These are phyloP conservation scores for Tulasnella sp. DNA, from an alignment of 768 basidiomycete genomes.

Conservation along the genomic window DNA sequence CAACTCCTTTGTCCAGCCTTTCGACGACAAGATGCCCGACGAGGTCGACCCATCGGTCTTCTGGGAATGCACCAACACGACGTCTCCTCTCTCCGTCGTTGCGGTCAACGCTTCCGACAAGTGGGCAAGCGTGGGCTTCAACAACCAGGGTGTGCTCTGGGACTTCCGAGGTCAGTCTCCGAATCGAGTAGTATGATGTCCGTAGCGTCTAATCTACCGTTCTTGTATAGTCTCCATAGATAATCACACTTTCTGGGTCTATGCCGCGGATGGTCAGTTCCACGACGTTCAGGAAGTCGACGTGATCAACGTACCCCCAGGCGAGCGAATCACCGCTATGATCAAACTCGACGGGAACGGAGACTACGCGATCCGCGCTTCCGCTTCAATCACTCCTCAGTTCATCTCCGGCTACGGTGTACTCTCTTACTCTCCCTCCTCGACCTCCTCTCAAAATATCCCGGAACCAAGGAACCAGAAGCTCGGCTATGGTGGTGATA, in stretches of 20 bases:
- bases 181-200: not conserved
- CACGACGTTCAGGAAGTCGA: not conserved
- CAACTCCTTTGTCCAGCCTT: not conserved
- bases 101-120: not conserved
- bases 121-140: not conserved
- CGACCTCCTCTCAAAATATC: not conserved
- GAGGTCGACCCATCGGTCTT: not conserved
- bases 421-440: not conserved
- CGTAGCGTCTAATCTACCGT: not conserved
- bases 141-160: not conserved
- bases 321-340: not conserved
- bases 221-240: not conserved
- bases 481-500: not conserved
- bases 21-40: not conserved
- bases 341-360: slow-evolving; percentile 6
- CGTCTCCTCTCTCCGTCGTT: not conserved
- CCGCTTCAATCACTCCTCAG: not conserved
- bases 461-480: not conserved
- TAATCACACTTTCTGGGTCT: slow-evolving; percentile 3
- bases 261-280: not conserved
- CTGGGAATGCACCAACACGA: slow-evolving; percentile 1
- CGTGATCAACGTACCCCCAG: not conserved
- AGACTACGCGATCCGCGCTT: slow-evolving; percentile 3
- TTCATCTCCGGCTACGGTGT: slow-evolving; percentile 9
- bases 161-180: not conserved